Percentiles rank a stretch among this genome's conserved stretches.
phyloP scores from a whole-genome alignment of 78 protist genomes.

The Chrysochromulina tobinii region DNA sequence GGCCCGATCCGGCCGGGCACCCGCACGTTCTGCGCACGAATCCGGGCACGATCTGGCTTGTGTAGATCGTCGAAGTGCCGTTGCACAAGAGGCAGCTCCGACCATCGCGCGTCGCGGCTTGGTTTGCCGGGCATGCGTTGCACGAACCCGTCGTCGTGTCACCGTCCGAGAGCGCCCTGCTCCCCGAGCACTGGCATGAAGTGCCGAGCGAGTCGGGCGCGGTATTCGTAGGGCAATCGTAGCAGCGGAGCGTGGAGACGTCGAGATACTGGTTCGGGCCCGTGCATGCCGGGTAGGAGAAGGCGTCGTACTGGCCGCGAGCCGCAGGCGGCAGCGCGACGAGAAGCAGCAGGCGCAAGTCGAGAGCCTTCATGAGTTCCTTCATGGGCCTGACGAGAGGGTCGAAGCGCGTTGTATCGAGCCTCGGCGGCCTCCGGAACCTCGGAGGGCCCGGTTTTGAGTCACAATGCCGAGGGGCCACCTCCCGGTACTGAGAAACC shows the following conservation, averaged over 20 bases:
- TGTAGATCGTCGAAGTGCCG: not conserved
- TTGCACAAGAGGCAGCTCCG: not conserved
- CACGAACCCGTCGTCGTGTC: not conserved
- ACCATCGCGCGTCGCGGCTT: not conserved
- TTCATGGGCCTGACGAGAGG: too few species aligned
- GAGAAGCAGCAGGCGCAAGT: too few species aligned
- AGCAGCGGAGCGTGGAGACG: not conserved
- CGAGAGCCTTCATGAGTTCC: too few species aligned
- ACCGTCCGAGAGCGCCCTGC: not conserved
- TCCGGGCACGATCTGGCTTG: too few species aligned
- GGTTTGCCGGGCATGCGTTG: not conserved
- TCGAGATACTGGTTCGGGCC: not conserved
- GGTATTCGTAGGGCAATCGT: not conserved
- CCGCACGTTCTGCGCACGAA: not conserved
- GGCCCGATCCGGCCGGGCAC: not conserved
- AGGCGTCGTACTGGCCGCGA: too few species aligned
- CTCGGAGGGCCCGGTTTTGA: too few species aligned
- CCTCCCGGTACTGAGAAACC: too few species aligned
- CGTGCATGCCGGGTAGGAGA: not conserved
- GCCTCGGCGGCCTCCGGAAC: too few species aligned
- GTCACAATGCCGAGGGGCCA: too few species aligned
- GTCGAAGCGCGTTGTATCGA: too few species aligned
- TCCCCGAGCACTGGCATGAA: not conserved
- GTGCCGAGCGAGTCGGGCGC: not conserved
- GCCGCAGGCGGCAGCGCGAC: too few species aligned